phyloP scores from a whole-genome alignment of 495 filamentous ascomycete species.

The Clavariopsis aquatica region DNA sequence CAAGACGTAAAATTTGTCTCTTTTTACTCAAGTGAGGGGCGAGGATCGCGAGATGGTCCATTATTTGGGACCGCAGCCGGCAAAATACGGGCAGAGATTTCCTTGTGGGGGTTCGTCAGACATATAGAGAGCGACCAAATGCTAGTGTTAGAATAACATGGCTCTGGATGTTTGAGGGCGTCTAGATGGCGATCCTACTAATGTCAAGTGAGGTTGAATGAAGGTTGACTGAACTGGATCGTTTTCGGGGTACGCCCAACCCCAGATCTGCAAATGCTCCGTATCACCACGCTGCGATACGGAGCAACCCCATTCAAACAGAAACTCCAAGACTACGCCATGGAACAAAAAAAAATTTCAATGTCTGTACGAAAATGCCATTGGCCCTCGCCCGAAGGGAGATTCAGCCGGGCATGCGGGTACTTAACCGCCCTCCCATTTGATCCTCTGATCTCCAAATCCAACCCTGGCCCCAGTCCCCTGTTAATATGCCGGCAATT shows the following conservation, averaged over 20 bases:
- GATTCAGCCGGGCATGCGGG: neutral
- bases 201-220: neutral
- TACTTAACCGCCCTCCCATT: neutral
- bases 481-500: slow-evolving; percentile 7
- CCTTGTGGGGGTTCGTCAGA: neutral
- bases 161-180: neutral
- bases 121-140: neutral
- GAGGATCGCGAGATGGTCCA: neutral
- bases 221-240: neutral
- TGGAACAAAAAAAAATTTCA: neutral
- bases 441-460: slow-evolving; percentile 2
- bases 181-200: neutral
- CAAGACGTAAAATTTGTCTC: neutral
- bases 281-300: neutral
- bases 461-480: neutral
- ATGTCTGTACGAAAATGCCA: neutral
- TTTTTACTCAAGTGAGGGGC: neutral
- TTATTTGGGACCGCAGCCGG: neutral
- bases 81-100: neutral
- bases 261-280: neutral
- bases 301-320: neutral
- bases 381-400: neutral
- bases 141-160: neutral
- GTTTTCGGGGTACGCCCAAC: neutral
- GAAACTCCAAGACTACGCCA: neutral